Evolutionary conservation across 768 basidiomycete species (phyloP).

Genomic region (Lactarius akahatsu): DNA sequence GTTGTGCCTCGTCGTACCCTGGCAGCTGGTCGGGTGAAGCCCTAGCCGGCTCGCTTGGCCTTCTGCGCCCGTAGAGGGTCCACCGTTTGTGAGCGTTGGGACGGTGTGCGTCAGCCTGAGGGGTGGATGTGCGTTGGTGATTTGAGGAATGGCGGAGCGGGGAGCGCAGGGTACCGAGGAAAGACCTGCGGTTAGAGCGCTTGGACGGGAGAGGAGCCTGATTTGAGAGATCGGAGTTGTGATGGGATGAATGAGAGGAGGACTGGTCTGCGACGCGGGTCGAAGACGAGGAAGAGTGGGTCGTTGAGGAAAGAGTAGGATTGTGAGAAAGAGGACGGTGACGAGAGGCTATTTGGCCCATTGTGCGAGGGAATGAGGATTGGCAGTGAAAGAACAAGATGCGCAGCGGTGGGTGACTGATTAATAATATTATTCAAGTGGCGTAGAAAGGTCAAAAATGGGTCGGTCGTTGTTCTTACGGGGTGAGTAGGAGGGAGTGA

Average conservation of each 20-base stretch:
- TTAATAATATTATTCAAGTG: neutral
- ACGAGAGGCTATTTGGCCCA: conserved; percentile 23
- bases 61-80: conserved; percentile 20
- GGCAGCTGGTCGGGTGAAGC: neutral
- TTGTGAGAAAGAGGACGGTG: conserved; percentile 2
- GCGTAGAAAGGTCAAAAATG: neutral
- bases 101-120: neutral
- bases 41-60: conserved; percentile 4
- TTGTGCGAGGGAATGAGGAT: neutral
- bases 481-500: too few species aligned
- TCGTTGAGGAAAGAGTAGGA: neutral
- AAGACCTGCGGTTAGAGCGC: conserved; percentile 15
- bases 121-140: neutral
- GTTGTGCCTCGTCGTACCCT: conserved; percentile 18
- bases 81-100: conserved; percentile 16
- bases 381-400: neutral
- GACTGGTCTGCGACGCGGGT: conserved; percentile 11
- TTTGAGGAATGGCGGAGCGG: conserved; percentile 6
- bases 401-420: too few species aligned
- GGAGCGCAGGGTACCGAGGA: conserved; percentile 22
- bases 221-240: conserved; percentile 22
- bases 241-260: conserved; percentile 8
- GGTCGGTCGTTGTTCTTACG: too few species aligned
- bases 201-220: conserved; percentile 14
- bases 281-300: neutral